Evolutionary conservation across 345 rosid genomes (phyloP).

Genomic region (Anastatica hierochuntica): DNA sequence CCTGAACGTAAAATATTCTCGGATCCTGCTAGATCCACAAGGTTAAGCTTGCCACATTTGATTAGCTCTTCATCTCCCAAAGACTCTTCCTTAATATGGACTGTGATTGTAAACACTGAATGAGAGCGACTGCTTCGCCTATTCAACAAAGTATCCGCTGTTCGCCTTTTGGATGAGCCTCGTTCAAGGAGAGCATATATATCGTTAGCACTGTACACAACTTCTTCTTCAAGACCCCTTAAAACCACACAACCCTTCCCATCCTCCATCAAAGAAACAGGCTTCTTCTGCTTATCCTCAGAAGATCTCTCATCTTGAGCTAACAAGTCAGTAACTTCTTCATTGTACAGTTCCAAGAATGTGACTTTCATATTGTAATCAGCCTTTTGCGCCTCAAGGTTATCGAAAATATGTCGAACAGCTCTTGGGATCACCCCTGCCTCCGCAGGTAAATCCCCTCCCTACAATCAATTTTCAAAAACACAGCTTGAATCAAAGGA

Average conservation of each 20-base stretch:
- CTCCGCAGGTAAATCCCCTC: constrained; percentile 83
- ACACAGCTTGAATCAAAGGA: not conserved
- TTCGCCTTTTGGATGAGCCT: constrained; percentile 74
- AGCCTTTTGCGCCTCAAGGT: constrained; percentile 76
- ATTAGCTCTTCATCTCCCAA: constrained; percentile 83
- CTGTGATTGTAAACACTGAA: constrained; percentile 80
- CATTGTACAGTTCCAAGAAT: constrained; percentile 86
- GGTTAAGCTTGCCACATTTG: constrained; percentile 95
- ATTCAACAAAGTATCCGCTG: constrained; percentile 84
- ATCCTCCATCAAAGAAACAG: constrained; percentile 83
- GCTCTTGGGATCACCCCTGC: constrained; percentile 95
- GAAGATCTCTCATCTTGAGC: constrained; percentile 63
- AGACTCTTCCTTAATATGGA: constrained; percentile 68
- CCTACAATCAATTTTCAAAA: constrained; percentile 29
- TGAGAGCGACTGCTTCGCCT: constrained; percentile 95
- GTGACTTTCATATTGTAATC: constrained; percentile 90
- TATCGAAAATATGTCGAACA: constrained; percentile 74
- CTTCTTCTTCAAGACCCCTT: constrained; percentile 89
- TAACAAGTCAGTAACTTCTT: constrained; percentile 77
- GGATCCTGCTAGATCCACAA: constrained; percentile 97
- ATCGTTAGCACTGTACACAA: constrained; percentile 86
- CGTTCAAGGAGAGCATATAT: constrained; percentile 73
- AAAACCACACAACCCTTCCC: constrained; percentile 83
- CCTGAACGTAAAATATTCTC: constrained; percentile 89
- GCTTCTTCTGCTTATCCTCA: constrained; percentile 76